Conservation (phyloP, 1,284 basidiomycete species). For the Moesziomyces sp. region DNA sequence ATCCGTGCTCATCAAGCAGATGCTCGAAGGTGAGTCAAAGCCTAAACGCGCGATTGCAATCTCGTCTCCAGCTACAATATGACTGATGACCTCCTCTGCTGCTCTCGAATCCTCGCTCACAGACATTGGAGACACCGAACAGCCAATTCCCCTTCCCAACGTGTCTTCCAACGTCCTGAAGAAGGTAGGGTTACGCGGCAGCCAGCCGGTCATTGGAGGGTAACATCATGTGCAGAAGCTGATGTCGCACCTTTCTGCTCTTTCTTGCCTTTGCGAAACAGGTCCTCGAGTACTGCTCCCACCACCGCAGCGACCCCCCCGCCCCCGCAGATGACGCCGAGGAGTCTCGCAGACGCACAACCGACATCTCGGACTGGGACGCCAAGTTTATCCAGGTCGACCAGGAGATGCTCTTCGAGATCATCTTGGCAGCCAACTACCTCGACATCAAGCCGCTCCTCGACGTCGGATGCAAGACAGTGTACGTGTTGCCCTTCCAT, state of each 20-base stretch:
- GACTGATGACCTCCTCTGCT: not conserved
- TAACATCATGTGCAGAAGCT: not conserved
- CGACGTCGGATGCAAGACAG: slow-evolving; percentile 99
- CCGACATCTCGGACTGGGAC: slow-evolving; percentile 99
- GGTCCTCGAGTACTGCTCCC: slow-evolving; percentile 99
- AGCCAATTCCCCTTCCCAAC: slow-evolving; percentile 94
- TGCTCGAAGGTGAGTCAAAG: slow-evolving; percentile 86
- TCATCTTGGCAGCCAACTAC: slow-evolving; percentile 99
- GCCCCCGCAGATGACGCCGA: slow-evolving; percentile 81
- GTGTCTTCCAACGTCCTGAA: slow-evolving; percentile 95
- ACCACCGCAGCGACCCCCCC: slow-evolving; percentile 94
- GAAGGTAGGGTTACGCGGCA: slow-evolving; percentile 75
- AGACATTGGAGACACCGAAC: slow-evolving; percentile 69
- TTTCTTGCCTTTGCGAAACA: slow-evolving; percentile 64
- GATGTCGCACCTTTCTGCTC: no score
- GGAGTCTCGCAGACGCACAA: slow-evolving; percentile 95
- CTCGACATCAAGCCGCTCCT: slow-evolving; percentile 99
- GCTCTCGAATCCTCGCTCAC: not conserved
- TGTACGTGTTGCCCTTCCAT: slow-evolving; percentile 69
- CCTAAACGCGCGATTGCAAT: no score
- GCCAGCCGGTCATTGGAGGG: not conserved
- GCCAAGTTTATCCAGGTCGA: slow-evolving; percentile 93
- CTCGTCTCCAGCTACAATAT: not conserved
- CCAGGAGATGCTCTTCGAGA: slow-evolving; percentile 98
- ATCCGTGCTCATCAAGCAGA: slow-evolving; percentile 96